Percentiles rank a stretch among this genome's conserved stretches.
Conservation (phyloP, 2,329 filamentous ascomycete genomes). For the Elsinoe arachidis region DNA sequence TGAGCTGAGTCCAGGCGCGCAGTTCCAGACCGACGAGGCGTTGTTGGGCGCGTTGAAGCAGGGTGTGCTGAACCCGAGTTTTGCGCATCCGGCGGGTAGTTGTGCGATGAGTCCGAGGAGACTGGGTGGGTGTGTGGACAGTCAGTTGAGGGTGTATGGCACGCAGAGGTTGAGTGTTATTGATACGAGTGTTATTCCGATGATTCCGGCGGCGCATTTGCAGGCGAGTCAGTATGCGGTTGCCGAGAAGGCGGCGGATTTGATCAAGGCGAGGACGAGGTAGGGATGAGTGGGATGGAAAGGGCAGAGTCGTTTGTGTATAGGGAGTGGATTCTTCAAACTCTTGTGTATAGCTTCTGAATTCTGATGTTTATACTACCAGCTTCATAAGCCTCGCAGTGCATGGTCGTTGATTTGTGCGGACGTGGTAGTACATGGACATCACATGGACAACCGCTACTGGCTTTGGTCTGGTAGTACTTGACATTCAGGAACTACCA, state of each 20-base stretch:
- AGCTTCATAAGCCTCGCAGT: too few relatives aligned
- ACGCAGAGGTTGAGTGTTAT: constrained; percentile 20
- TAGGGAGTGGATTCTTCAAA: neutral
- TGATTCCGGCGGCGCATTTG: constrained; percentile 18
- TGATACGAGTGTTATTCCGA: constrained; percentile 23
- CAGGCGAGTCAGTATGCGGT: constrained; percentile 17
- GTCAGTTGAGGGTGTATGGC: constrained; percentile 25
- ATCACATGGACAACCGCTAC: too few relatives aligned
- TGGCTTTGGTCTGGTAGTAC: too few relatives aligned
- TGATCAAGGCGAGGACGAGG: constrained; percentile 13
- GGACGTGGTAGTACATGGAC: too few relatives aligned
- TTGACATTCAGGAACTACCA: too few relatives aligned
- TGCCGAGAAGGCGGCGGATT: constrained; percentile 16
- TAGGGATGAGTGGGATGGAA: neutral
- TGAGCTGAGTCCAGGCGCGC: constrained; percentile 24
- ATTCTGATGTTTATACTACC: too few relatives aligned
- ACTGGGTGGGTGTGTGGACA: constrained; percentile 25
- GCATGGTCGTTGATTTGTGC: too few relatives aligned
- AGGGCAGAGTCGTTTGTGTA: neutral
- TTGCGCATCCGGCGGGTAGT: constrained; percentile 28
- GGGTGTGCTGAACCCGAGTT: constrained; percentile 20
- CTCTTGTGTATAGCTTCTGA: neutral
- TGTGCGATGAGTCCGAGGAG: constrained; percentile 28
- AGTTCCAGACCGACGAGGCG: constrained; percentile 19
- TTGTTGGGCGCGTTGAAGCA: constrained; percentile 17